Evolutionary conservation across 805 yeast genomes (phyloP), one percentile per base, ranked within the genome.

Genomic region (Hemisphaericaspora nanyangensis): DNA sequence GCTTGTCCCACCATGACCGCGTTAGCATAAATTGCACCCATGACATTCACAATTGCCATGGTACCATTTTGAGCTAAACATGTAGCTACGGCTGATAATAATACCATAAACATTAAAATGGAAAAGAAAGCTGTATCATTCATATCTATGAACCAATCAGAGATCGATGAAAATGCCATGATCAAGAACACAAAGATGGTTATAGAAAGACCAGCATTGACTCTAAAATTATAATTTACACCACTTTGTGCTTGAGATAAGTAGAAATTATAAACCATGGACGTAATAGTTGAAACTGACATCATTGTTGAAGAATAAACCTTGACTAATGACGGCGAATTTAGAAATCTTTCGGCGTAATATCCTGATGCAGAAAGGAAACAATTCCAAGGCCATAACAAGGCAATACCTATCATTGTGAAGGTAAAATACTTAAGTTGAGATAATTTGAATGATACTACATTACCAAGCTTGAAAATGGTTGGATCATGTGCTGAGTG

Each of bases 341-440:
- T 61, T 16, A 63, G 61, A 45, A 91, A 77, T 49, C 89, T 56
- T 47, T 76, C 73, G 42, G 75, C 71, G 52, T 88, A 87, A 60
- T 87, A 89, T 7, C 84, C 83, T 0, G 95, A 77, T 0, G 96
- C 96, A 1, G 95, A 79, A 7, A 93, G 62, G 46, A 90, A 82
- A 49, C 93, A 80, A 67, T 91, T 93, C 96, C 98, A 91, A 0
- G 98, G 98, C 97, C 98, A 91, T 16, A 91, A 69, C 16, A 84
- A 68, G 1, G 95, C 83, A 11, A 87, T 70, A 0, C 97, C 97
- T 6, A 85, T 72, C 10, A 77, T 49, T 17, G 79, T 61, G 52
- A 83, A 88, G 0, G 91, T 77, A 8, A 72, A 19, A 52, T 85
- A 86, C 32, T 56, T 52, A 17, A 68, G 50, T 44, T 56, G 63